These are phyloP conservation scores for Leishmania amazonensis DNA, from an alignment of 208 protist genomes.

Conservation along the genomic window DNA sequence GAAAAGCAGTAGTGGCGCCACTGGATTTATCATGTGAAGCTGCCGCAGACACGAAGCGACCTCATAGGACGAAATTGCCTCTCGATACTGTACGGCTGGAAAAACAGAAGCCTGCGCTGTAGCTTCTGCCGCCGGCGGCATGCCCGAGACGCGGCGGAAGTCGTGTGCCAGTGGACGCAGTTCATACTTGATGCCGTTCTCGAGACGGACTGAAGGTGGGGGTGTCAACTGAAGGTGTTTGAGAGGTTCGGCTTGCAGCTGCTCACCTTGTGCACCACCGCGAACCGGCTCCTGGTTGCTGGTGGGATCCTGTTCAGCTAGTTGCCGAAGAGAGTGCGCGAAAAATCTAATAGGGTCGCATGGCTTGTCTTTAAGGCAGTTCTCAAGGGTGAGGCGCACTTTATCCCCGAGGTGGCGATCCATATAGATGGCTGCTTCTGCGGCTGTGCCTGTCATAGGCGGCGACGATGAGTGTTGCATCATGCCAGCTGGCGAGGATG, in stretches of 20 bases:
- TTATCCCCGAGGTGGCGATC: conserved; percentile 47
- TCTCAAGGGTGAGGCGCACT: conserved; percentile 58
- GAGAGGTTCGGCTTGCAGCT: neutral
- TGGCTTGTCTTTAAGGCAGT: conserved; percentile 49
- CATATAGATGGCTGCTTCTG: conserved; percentile 40
- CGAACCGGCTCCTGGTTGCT: neutral
- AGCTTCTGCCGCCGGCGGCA: neutral
- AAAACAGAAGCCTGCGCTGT: conserved; percentile 6
- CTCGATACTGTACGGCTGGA: conserved; percentile 14
- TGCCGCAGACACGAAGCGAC: conserved; percentile 27
- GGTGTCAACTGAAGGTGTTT: neutral
- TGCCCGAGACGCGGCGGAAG: conserved; percentile 2
- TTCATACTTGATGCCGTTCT: conserved; percentile 3
- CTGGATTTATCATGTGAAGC: conserved; percentile 8
- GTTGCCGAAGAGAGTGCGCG: conserved; percentile 40
- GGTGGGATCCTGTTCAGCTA: neutral
- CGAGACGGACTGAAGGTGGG: neutral
- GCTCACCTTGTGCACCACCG: neutral
- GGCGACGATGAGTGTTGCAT: neutral
- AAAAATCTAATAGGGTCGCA: conserved; percentile 57
- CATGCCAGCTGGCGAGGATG: neutral
- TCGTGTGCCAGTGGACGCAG: conserved; percentile 13
- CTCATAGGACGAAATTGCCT: conserved; percentile 20
- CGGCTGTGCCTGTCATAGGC: conserved; percentile 20
- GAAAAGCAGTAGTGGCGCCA: conserved; percentile 46